Evolutionary conservation across 176 grass and related monocot species (phyloP).

Genomic region (Zea luxurians): DNA sequence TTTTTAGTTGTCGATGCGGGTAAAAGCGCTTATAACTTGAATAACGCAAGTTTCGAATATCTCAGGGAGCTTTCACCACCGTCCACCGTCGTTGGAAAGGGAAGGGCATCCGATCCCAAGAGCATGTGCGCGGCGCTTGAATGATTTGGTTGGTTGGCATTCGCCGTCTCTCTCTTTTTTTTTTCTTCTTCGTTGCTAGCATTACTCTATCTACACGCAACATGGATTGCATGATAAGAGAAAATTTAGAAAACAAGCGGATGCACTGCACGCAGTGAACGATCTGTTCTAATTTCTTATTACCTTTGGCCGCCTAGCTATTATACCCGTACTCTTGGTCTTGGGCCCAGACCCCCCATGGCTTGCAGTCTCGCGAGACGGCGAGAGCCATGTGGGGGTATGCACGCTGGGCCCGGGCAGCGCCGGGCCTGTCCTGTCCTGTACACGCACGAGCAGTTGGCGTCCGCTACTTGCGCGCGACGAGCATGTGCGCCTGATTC

Average conservation of each 20-base stretch:
- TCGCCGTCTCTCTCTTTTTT: background rate
- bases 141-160: slow-evolving; percentile 36
- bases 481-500: slow-evolving; percentile 77
- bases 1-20: background rate
- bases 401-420: background rate
- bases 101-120: slow-evolving; percentile 19
- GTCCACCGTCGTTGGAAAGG: slow-evolving; percentile 22
- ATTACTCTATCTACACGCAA: slow-evolving; percentile 34
- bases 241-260: too few species aligned
- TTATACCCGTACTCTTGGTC: too few species aligned
- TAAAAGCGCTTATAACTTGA: slow-evolving; percentile 23
- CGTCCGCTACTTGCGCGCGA: slow-evolving; percentile 17
- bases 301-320: too few species aligned
- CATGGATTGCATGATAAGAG: too few species aligned
- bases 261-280: too few species aligned
- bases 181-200: background rate
- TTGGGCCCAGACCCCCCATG: background rate
- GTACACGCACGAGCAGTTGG: slow-evolving; percentile 28
- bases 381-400: slow-evolving; percentile 33
- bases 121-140: slow-evolving; percentile 36
- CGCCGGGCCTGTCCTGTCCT: background rate
- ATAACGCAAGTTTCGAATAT: slow-evolving; percentile 43
- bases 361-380: background rate
- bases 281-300: too few species aligned
- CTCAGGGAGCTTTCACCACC: slow-evolving; percentile 15